A percentile compares a stretch with the other conserved stretches of the same genome.
These are phyloP conservation scores for Botrytis deweyae DNA, from an alignment of 2,329 filamentous ascomycete genomes.

Conservation along the genomic window DNA sequence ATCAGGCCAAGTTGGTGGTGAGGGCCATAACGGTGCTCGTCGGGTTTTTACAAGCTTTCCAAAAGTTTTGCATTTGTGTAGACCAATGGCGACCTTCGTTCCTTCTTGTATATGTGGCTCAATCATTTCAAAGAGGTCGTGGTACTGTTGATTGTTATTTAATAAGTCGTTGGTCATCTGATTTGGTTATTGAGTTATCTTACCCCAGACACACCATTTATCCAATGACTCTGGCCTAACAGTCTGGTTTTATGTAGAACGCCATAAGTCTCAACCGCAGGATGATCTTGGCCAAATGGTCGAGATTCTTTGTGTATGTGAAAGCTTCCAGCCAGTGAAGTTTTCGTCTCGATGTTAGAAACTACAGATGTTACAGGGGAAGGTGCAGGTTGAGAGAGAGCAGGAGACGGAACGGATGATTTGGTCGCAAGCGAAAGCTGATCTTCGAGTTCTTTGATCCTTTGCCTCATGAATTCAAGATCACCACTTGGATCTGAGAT, in stretches of 20 bases:
- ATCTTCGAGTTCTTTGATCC: neutral
- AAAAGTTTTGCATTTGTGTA: slow-evolving; percentile 54
- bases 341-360: neutral
- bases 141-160: neutral
- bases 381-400: neutral
- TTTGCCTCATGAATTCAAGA: neutral
- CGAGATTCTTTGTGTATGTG: neutral
- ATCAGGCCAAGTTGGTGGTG: slow-evolving; percentile 40
- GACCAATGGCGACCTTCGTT: slow-evolving; percentile 40
- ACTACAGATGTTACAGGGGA: neutral
- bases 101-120: slow-evolving; percentile 45
- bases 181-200: neutral
- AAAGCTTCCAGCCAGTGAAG: neutral
- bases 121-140: slow-evolving; percentile 35
- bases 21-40: slow-evolving; percentile 50
- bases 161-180: neutral
- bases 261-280: slow-evolving; percentile 43
- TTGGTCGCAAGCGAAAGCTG: neutral
- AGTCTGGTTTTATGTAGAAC: slow-evolving; percentile 55
- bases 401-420: neutral
- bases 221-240: slow-evolving; percentile 58
- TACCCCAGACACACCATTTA: slow-evolving; percentile 50
- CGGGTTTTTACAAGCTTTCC: slow-evolving; percentile 52
- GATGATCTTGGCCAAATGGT: slow-evolving; percentile 39
- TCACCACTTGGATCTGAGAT: neutral